Conservation (phyloP, 2,329 filamentous ascomycete species). For the Ascochyta pisi region DNA sequence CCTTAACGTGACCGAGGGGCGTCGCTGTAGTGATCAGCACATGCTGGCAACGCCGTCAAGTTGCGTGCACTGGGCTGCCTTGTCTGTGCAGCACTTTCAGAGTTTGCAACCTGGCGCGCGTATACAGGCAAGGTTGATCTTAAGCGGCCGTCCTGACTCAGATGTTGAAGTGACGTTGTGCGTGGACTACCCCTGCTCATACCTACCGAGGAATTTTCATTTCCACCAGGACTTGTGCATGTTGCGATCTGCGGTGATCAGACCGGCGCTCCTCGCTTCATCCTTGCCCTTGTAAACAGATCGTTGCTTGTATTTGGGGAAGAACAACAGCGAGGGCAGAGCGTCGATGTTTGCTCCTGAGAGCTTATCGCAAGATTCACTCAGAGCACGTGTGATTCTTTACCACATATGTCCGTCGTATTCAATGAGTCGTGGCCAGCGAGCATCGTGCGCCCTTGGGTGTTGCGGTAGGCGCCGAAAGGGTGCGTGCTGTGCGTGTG, state of each 20-base stretch:
- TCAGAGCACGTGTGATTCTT: neutral
- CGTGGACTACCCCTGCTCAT: conserved; percentile 6
- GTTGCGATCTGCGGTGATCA: conserved; percentile 16
- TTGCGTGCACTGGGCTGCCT: neutral
- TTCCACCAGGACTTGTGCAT: conserved; percentile 17
- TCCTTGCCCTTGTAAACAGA: conserved; percentile 3
- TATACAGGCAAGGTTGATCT: conserved; percentile 10
- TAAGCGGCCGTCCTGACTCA: neutral
- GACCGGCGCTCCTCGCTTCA: conserved; percentile 15
- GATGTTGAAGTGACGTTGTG: conserved; percentile 8
- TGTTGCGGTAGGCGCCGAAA: conserved; percentile 6
- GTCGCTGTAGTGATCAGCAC: conserved; percentile 1
- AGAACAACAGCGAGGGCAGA: neutral
- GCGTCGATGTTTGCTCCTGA: neutral
- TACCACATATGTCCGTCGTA: neutral
- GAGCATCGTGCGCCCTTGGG: conserved; percentile 2
- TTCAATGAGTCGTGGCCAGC: neutral
- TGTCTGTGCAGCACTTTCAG: conserved; percentile 1
- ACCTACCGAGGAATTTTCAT: conserved; percentile 11
- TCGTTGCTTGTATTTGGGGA: neutral
- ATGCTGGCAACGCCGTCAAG: neutral
- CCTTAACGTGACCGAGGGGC: neutral
- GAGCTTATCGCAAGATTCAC: neutral
- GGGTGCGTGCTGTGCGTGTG: neutral
- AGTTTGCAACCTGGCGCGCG: neutral